phyloP scores from a whole-genome alignment of 2,329 filamentous ascomycete species.

The Knoxdaviesia proteae region DNA sequence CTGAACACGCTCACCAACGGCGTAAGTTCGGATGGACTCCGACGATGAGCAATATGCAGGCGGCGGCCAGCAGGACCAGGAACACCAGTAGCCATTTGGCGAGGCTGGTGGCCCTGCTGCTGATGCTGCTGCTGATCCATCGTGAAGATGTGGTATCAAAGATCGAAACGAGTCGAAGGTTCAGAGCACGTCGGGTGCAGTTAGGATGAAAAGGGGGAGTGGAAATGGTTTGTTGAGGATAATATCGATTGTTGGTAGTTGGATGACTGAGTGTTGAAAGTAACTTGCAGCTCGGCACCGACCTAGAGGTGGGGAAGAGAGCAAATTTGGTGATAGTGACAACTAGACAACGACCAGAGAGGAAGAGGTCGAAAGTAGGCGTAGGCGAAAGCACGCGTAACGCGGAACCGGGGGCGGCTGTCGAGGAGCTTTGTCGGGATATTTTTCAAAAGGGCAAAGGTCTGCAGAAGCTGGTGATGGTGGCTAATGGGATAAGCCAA shows the following conservation, averaged over 20 bases:
- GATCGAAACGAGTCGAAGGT: slow-evolving; percentile 8
- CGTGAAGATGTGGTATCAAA: slow-evolving; percentile 14
- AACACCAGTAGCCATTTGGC: slow-evolving; percentile 32
- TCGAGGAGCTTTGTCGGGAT: no score
- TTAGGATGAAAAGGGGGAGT: not conserved
- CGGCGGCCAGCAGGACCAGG: slow-evolving; percentile 66
- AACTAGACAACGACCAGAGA: not conserved
- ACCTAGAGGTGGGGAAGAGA: not conserved
- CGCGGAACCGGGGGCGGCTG: no score
- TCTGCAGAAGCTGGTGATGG: no score
- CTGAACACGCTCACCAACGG: slow-evolving; percentile 87
- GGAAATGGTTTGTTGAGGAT: not conserved
- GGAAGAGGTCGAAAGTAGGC: no score
- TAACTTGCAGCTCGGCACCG: not conserved
- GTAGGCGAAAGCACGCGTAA: no score
- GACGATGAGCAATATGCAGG: slow-evolving; percentile 90
- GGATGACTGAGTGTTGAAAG: not conserved
- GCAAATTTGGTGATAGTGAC: not conserved
- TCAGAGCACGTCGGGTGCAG: slow-evolving; percentile 20
- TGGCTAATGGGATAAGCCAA: no score
- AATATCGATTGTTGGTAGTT: not conserved
- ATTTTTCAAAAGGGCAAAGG: no score
- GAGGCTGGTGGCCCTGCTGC: slow-evolving; percentile 33
- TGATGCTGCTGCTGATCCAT: slow-evolving; percentile 32
- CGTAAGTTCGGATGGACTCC: slow-evolving; percentile 91